Evolutionary conservation across 148 eudicot genomes (phyloP).

Genomic region (Silene uniflora): DNA sequence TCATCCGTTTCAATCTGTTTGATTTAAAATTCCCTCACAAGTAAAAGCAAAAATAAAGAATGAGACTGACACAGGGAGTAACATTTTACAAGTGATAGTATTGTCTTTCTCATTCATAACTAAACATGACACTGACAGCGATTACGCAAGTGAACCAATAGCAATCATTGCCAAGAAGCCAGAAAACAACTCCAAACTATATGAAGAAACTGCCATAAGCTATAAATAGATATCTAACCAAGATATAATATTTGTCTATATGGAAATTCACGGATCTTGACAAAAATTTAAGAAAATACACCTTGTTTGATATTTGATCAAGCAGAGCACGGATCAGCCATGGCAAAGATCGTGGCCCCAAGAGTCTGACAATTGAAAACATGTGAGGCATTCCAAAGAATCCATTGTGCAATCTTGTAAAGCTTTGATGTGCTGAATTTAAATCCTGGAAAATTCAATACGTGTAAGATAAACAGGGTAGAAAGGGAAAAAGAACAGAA

Average conservation of each 20-base stretch:
- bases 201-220: neutral
- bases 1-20: neutral
- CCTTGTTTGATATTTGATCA: slow-evolving; percentile 94
- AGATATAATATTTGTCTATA: neutral
- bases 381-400: slow-evolving; percentile 95
- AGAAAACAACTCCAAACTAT: slow-evolving; percentile 7
- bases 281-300: slow-evolving; percentile 12
- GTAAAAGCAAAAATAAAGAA: neutral
- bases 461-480: neutral
- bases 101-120: slow-evolving; percentile 1
- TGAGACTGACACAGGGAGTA: neutral
- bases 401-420: slow-evolving; percentile 82
- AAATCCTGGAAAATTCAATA: slow-evolving; percentile 48
- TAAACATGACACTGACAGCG: neutral
- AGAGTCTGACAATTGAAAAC: slow-evolving; percentile 69
- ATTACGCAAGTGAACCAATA: neutral
- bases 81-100: slow-evolving; percentile 4
- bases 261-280: neutral
- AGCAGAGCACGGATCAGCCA: slow-evolving; percentile 96
- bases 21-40: neutral
- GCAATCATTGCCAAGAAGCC: neutral
- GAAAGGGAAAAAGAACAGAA: neutral
- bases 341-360: slow-evolving; percentile 88
- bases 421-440: slow-evolving; percentile 97
- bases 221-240: slow-evolving; percentile 1